phyloP scores from a whole-genome alignment of 768 basidiomycete genomes.

The Phlegmacium glaucopus region DNA sequence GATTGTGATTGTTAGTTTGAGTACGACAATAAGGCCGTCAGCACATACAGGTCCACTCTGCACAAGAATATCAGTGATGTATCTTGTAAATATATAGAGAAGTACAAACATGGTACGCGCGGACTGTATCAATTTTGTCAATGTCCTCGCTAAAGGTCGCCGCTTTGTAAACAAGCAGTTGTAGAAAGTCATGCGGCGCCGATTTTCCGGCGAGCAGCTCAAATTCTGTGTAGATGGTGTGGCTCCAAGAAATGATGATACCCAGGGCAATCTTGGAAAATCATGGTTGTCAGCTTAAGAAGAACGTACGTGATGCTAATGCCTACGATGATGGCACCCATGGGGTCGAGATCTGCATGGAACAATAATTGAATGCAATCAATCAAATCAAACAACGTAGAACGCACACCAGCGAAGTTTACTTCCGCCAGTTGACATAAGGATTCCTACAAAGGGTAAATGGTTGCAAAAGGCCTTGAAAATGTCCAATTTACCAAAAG shows the following conservation, averaged over 20 bases:
- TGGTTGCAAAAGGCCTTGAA: neutral
- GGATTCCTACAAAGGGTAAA: conserved; percentile 48
- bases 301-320: neutral
- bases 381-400: conserved; percentile 6
- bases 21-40: neutral
- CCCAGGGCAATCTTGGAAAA: conserved; percentile 64
- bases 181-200: conserved; percentile 86
- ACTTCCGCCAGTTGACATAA: conserved; percentile 82
- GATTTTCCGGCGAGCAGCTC: conserved; percentile 87
- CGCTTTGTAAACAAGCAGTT: conserved; percentile 90
- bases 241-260: conserved; percentile 74
- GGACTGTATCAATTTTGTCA: conserved; percentile 83
- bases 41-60: conserved; percentile 67
- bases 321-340: conserved; percentile 72
- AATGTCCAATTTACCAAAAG: conserved; percentile 51
- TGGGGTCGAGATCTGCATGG: conserved; percentile 65
- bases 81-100: conserved; percentile 3
- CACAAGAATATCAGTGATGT: conserved; percentile 9
- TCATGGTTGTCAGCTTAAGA: conserved; percentile 1
- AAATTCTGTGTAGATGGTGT: conserved; percentile 79
- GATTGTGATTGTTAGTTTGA: conserved; percentile 1
- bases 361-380: neutral
- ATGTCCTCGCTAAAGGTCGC: conserved; percentile 88
- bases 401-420: conserved; percentile 79
- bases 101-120: conserved; percentile 81